phyloP scores from a whole-genome alignment of 1,284 basidiomycete species.

The Rhodotorula sp. region DNA sequence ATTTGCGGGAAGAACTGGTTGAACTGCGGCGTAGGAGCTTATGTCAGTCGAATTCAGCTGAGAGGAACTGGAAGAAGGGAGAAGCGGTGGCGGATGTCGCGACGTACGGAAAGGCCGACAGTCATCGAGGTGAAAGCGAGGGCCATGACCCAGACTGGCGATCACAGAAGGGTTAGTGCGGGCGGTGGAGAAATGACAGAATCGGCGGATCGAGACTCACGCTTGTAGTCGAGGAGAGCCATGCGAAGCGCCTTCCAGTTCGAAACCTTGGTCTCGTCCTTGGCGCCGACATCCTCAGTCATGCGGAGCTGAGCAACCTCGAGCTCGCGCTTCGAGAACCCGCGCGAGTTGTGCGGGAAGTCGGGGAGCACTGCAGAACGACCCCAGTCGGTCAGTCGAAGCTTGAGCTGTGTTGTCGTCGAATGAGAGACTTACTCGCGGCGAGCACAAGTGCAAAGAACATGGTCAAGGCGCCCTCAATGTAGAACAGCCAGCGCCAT shows the following conservation, averaged over 20 bases:
- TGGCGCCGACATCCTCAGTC: slow-evolving; percentile 72
- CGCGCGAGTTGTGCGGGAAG: slow-evolving; percentile 54
- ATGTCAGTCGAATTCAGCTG: neutral
- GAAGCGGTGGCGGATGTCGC: slow-evolving; percentile 50
- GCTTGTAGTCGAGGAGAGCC: slow-evolving; percentile 55
- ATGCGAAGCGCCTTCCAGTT: slow-evolving; percentile 56
- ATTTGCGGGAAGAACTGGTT: slow-evolving; percentile 22
- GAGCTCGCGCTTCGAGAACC: slow-evolving; percentile 60
- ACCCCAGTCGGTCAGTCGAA: neutral
- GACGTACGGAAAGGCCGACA: slow-evolving; percentile 59
- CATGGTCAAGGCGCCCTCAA: slow-evolving; percentile 17
- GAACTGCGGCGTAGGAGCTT: neutral
- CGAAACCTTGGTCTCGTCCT: slow-evolving; percentile 59
- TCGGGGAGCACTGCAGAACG: slow-evolving; percentile 64
- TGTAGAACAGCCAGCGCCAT: slow-evolving; percentile 75
- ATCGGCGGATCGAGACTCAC: neutral
- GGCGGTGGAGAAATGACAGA: no score
- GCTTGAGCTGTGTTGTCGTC: no score
- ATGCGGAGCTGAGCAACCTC: slow-evolving; percentile 69
- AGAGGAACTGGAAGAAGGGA: slow-evolving; percentile 3
- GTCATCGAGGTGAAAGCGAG: slow-evolving; percentile 44
- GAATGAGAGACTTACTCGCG: slow-evolving; percentile 50
- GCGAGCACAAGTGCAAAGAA: slow-evolving; percentile 56
- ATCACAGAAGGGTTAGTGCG: neutral
- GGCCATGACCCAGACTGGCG: slow-evolving; percentile 51